A percentile compares a stretch with the other conserved stretches of the same genome.
These are phyloP conservation scores for Pythium inflatum DNA, from an alignment of 352 stramenopile species.

Conservation along the genomic window DNA sequence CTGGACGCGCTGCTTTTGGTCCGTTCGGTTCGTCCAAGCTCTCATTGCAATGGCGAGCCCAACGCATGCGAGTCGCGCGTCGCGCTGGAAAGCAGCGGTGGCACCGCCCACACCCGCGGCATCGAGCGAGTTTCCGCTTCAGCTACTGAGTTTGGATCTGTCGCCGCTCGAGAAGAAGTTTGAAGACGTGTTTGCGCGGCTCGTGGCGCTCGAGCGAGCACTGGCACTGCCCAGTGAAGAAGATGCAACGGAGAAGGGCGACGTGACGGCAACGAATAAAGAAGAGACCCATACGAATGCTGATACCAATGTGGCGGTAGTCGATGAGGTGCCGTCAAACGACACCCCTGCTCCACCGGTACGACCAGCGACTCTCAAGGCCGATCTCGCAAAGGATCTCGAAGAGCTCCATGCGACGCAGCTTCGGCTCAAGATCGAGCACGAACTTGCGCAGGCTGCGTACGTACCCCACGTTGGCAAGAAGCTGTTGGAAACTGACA, in stretches of 20 bases:
- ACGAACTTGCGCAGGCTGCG: constrained; percentile 49
- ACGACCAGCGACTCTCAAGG: constrained; percentile 17
- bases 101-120: not conserved
- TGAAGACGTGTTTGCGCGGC: constrained; percentile 48
- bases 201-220: constrained; percentile 44
- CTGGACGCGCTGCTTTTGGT: not conserved
- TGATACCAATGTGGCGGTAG: too few species aligned
- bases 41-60: constrained; percentile 11
- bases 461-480: constrained; percentile 10
- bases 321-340: not conserved
- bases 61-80: not conserved
- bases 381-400: constrained; percentile 46
- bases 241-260: not conserved
- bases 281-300: too few species aligned
- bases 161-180: constrained; percentile 60
- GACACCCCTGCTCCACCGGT: not conserved
- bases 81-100: not conserved
- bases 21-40: not conserved
- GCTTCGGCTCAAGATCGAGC: constrained; percentile 61
- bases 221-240: not conserved
- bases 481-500: not conserved
- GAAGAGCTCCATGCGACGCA: constrained; percentile 59
- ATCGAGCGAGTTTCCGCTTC: constrained; percentile 12
- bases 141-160: constrained; percentile 31
- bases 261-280: not conserved